Base-by-base conservation (phyloP, 345 rosid species). In the Corchorus olitorius region DNA sequence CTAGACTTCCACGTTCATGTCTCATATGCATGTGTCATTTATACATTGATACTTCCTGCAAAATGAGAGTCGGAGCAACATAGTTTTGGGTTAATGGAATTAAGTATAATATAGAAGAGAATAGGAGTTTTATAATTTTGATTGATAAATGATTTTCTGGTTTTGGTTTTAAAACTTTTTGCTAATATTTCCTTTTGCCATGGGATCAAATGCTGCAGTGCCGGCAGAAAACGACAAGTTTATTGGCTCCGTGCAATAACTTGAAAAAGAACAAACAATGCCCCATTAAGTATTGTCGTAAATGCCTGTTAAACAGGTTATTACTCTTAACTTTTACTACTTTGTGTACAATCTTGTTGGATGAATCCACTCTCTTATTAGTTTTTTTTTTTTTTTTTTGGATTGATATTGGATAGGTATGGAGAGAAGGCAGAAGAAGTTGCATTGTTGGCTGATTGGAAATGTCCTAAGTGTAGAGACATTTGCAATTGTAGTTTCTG, bases 401-500 rank as follows among this genome's bases (percentile, higher is more conserved):
- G 6, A 20, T 61, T 81, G 76, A 53, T 58, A 20, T 55, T 61
- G 27, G 73, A 39, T 79, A 96, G 99, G 76, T 96, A 96, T 56
- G 94, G 94, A 22, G 97, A 93, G 83, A 78, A 78, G 1, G 91
- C 89, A 17, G 86, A 86, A 77, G 90, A 87, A 49, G 93, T 89
- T 64, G 76, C 83, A 0, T 35, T 60, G 52, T 70, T 81, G 64
- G 83, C 66, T 43, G 80, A 84, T 65, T 96, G 99, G 99, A 67
- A 70, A 45, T 96, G 99, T 61, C 97, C 93, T 43, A 96, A 82
- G 77, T 96, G 99, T 75, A 88, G 86, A 55, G 97, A 86, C 70
- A 84, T 83, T 11, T 96, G 99, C 85, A 96, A 91, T 62, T 96
- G 99, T 81, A 96, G 98, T 78, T 34, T 17, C 1, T 96, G 99